phyloP scores from a whole-genome alignment of 1,284 basidiomycete genomes.

The Ceraceosorus guamensis region DNA sequence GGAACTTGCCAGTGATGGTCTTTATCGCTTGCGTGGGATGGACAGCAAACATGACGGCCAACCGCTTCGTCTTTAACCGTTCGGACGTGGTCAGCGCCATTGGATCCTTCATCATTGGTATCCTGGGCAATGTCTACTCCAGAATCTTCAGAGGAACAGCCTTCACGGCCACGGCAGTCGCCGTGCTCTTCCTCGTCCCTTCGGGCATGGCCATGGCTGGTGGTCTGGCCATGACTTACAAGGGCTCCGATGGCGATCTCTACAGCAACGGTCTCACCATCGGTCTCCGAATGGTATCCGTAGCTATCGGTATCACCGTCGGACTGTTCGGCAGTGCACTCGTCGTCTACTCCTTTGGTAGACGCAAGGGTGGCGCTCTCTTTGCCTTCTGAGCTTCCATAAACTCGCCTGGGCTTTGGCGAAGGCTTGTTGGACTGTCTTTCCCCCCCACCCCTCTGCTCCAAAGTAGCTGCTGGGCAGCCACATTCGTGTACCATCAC shows the following conservation, averaged over 20 bases:
- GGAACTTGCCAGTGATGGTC: slow-evolving; percentile 73
- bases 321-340: slow-evolving; percentile 82
- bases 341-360: slow-evolving; percentile 74
- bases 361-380: slow-evolving; percentile 70
- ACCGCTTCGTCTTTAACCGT: slow-evolving; percentile 75
- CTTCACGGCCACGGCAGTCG: slow-evolving; percentile 80
- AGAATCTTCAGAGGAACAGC: slow-evolving; percentile 78
- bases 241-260: slow-evolving; percentile 55
- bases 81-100: slow-evolving; percentile 77
- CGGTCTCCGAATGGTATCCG: slow-evolving; percentile 64
- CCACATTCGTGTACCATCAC: too few species aligned
- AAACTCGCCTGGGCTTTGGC: too few species aligned
- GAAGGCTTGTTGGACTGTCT: too few species aligned
- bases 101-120: slow-evolving; percentile 73
- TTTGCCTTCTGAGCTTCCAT: slow-evolving; percentile 53
- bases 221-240: slow-evolving; percentile 62
- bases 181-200: slow-evolving; percentile 68
- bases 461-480: too few species aligned
- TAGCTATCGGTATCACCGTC: slow-evolving; percentile 81
- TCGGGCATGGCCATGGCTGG: slow-evolving; percentile 79
- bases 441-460: too few species aligned
- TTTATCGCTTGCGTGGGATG: slow-evolving; percentile 72
- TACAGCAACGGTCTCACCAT: slow-evolving; percentile 51
- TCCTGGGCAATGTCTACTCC: slow-evolving; percentile 76
- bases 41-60: slow-evolving; percentile 57